Conservation (phyloP, 1,284 basidiomycete species). For the Apiotrichum montevideense region DNA sequence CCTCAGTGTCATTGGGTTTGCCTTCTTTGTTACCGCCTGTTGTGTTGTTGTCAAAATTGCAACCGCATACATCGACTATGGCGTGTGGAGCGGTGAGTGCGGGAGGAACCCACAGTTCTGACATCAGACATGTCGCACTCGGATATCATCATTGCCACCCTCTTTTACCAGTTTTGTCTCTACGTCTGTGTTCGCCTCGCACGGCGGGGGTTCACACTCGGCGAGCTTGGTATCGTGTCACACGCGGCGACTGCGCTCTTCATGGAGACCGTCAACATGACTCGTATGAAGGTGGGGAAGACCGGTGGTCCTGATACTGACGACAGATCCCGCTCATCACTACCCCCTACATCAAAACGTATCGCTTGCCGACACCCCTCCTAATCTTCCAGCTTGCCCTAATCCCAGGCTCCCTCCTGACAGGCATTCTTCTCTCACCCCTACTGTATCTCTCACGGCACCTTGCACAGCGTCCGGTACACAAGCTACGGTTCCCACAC, state of each 20-base stretch:
- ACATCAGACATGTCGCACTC: constrained; percentile 65
- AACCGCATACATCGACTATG: constrained; percentile 35
- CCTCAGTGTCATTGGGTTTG: constrained; percentile 40
- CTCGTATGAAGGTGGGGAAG: constrained; percentile 63
- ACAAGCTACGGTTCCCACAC: constrained; percentile 78
- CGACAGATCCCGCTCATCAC: constrained; percentile 67
- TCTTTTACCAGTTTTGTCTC: constrained; percentile 86
- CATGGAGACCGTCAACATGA: constrained; percentile 78
- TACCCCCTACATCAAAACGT: constrained; percentile 86
- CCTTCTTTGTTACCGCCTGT: constrained; percentile 40
- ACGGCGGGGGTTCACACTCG: constrained; percentile 86
- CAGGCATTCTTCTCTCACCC: constrained; percentile 90
- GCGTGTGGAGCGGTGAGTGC: constrained; percentile 38
- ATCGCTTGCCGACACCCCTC: constrained; percentile 85
- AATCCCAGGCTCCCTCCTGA: constrained; percentile 83
- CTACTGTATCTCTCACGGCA: constrained; percentile 86
- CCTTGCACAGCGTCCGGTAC: constrained; percentile 83
- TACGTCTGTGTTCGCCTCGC: constrained; percentile 86
- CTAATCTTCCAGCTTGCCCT: constrained; percentile 89
- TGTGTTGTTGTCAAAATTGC: constrained; percentile 41
- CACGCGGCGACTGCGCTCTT: constrained; percentile 80
- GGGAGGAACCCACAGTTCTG: constrained; percentile 8
- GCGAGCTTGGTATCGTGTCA: constrained; percentile 82
- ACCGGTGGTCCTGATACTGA: not conserved
- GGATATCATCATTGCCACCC: constrained; percentile 67